These are phyloP conservation scores for Colletotrichum sp. DNA, from an alignment of 2,329 filamentous ascomycete genomes.

Conservation along the genomic window DNA sequence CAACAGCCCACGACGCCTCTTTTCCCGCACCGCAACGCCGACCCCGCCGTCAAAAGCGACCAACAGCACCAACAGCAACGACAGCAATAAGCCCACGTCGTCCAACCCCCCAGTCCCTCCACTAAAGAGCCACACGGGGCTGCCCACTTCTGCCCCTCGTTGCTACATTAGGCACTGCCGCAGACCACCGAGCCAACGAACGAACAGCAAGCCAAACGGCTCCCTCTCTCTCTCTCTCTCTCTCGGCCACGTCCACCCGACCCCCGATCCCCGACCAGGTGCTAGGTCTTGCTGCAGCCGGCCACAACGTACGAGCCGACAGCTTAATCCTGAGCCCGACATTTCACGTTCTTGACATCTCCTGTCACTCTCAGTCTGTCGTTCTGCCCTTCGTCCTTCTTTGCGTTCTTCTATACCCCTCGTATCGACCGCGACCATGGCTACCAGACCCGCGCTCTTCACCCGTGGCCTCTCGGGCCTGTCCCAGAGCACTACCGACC, in stretches of 20 bases:
- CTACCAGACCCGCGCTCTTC: slow-evolving; percentile 62
- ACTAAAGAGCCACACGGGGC: not conserved
- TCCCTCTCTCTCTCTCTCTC: not conserved
- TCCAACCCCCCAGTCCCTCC: not conserved
- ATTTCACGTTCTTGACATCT: not conserved
- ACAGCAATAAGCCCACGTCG: not conserved
- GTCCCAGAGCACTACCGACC: slow-evolving; percentile 58
- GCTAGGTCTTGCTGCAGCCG: not conserved
- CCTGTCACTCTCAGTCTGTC: not conserved
- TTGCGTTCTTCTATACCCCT: not conserved
- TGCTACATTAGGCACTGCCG: slow-evolving; percentile 18
- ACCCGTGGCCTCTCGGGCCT: slow-evolving; percentile 68
- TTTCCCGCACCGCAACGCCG: not conserved
- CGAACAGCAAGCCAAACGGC: slow-evolving; percentile 2
- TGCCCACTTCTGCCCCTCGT: slow-evolving; percentile 20
- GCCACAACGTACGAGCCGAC: slow-evolving; percentile 1
- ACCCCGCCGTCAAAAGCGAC: not conserved
- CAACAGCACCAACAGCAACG: not conserved
- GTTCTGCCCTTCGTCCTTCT: not conserved
- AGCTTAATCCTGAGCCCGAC: not conserved
- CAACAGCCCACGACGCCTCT: not conserved
- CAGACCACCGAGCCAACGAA: slow-evolving; percentile 14
- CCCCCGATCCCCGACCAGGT: slow-evolving; percentile 9
- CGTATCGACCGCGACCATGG: slow-evolving; percentile 47
- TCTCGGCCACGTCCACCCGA: slow-evolving; percentile 11